Evolutionary conservation across 192 early-diverging fungal species (phyloP).

Genomic region (Podila epicladia): DNA sequence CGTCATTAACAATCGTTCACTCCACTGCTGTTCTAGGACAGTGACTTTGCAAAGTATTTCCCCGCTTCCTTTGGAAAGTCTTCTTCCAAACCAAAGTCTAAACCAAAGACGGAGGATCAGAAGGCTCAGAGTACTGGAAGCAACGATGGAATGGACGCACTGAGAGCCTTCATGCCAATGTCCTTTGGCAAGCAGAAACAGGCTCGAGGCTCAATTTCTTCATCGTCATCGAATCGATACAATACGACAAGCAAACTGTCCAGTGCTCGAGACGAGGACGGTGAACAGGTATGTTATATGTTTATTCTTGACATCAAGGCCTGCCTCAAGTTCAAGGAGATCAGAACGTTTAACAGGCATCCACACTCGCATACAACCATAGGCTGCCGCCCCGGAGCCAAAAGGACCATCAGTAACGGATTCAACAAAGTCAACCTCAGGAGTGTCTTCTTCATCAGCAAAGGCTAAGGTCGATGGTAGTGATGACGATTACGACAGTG

Average conservation of each 20-base stretch:
- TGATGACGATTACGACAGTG: conserved; percentile 52
- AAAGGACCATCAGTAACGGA: background rate
- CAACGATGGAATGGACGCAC: conserved; percentile 50
- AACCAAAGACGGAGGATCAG: conserved; percentile 17
- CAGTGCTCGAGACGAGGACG: background rate
- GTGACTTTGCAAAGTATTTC: conserved; percentile 59
- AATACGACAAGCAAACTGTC: conserved; percentile 2
- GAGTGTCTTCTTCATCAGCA: background rate
- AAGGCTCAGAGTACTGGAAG: conserved; percentile 2
- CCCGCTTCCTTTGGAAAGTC: conserved; percentile 57
- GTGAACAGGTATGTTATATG: too few species aligned
- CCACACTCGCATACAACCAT: too few species aligned
- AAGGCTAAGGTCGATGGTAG: conserved; percentile 1
- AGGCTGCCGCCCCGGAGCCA: too few species aligned
- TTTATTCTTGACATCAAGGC: too few species aligned
- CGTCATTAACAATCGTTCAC: too few species aligned
- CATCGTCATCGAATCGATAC: background rate
- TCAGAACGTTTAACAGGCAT: too few species aligned
- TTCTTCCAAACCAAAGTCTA: conserved; percentile 21
- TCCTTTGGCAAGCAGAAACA: conserved; percentile 61
- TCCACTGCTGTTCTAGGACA: conserved; percentile 26
- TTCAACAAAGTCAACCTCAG: background rate
- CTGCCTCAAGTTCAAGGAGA: too few species aligned
- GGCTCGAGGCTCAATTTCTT: conserved; percentile 12
- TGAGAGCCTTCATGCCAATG: conserved; percentile 58